These are phyloP conservation scores for Candida ulmi DNA, from an alignment of 805 yeast species.

Conservation along the genomic window DNA sequence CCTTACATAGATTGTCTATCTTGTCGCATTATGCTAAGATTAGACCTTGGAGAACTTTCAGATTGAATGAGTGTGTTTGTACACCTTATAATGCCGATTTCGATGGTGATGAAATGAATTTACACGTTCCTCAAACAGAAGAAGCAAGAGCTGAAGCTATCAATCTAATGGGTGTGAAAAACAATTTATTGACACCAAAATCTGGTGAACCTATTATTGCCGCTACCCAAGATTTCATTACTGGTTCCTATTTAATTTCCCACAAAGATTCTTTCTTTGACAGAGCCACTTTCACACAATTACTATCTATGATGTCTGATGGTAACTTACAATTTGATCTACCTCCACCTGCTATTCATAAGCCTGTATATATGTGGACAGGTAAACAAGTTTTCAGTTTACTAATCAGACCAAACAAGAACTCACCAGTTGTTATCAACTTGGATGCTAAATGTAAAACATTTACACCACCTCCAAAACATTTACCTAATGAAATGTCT, in stretches of 20 bases:
- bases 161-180: constrained; percentile 95
- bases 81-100: constrained; percentile 99
- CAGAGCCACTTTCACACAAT: constrained; percentile 74
- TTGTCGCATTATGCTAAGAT: constrained; percentile 93
- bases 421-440: constrained; percentile 78
- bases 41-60: constrained; percentile 96
- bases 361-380: constrained; percentile 91
- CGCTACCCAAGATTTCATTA: constrained; percentile 98
- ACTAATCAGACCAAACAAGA: constrained; percentile 74
- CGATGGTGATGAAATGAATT: constrained; percentile 99
- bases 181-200: constrained; percentile 90
- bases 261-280: constrained; percentile 92
- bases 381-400: constrained; percentile 94
- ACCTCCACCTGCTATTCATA: constrained; percentile 92
- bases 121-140: constrained; percentile 98
- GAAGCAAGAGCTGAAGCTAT: constrained; percentile 99
- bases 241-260: constrained; percentile 90
- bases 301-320: constrained; percentile 94
- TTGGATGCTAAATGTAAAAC: constrained; percentile 94
- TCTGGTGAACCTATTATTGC: constrained; percentile 99
- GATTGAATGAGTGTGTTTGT: constrained; percentile 97
- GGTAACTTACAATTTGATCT: constrained; percentile 82
- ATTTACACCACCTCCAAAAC: constrained; percentile 65
- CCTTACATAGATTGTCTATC: constrained; percentile 90
- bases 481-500: constrained; percentile 88